Evolutionary conservation across 139 green algal species (phyloP), one percentile per base, ranked within the genome.

Genomic region (Coelastrella sp.): DNA sequence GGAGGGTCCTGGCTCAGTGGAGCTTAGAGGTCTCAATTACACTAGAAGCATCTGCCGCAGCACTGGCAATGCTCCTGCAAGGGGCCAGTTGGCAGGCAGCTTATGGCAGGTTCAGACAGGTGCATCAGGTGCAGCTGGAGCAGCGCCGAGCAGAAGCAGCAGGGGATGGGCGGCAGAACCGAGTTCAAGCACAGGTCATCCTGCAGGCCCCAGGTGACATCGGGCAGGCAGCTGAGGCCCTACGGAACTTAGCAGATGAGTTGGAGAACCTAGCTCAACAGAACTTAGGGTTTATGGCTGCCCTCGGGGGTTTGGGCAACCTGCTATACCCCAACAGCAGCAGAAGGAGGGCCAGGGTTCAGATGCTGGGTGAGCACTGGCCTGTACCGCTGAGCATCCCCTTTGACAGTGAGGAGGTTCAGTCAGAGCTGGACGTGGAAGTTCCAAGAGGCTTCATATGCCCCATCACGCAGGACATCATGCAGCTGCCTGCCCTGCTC

Each of bases 401-500:
- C 4, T 83, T 82, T 84, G 85, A 84, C 35, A 15, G 19, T 22
- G 85, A 90, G 17, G 35, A 84, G 17, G 5, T 88, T 24, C 35
- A 80, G 66, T 6, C 5, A 11, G 83, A 80, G 61, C 61, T 87
- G 11, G 61, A 24, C 10, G 19, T 76, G 11, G 81, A 83, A 9
- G 85, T 90, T 7, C 85, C 85, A 8, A 60, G 85, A n/a, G 85
- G 85, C 8, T 90, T 90, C 59, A 57, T 90, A 20, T 90, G 85
- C 27, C 85, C 85, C 3, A 84, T 90, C 6, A 90, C 85, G 57
- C 85, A 84, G 57, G 70, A 82, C 8, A 66, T 90, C 7, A 90
- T 90, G 85, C 15, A 7, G 57, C 73, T 60, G 58, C 85, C 85
- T 22, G 85, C 85, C 57, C 56, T 90, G 85, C 73, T 90, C 20